Base-by-base conservation (phyloP, 768 basidiomycete genomes). In the Cystobasidium onofrii region DNA sequence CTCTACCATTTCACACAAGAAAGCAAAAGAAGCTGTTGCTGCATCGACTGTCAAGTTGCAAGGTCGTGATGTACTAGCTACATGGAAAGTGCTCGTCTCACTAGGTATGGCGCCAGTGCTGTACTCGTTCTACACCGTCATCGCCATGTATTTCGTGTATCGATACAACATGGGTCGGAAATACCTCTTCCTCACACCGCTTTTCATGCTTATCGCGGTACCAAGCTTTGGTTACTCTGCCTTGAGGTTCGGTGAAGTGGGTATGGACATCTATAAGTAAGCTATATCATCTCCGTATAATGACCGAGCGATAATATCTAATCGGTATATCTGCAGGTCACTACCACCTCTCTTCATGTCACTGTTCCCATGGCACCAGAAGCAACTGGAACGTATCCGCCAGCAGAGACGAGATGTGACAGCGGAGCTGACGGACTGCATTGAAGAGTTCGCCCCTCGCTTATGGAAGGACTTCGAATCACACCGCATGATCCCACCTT, bases 11-110 rank as follows among this genome's bases (percentile, higher is more conserved):
- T 92, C 91, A n/a, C 84, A 87, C 73, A 85, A 85, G 78, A 98
- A 96, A 81, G 92, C 92, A 1, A 90, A 90, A 86, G 94, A 93
- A 86, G 95, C 95, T 6, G 88, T 98, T 73, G 95, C 95, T 34
- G 92, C 90, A 1, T 97, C 94, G 9, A 87, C 87, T 2, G 95
- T 98, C 80, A 98, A 98, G 82, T 87, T 98, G 64, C 91, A 91
- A 23, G 95, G 88, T n/a, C 86, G 91, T 46, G 95, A 98, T 78
- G 95, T 97, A n/a, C 84, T 98, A 20, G 93, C 92, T 0, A 93
- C 93, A 3, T 98, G 95, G 95, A 98, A 98, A 81, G 88, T 98
- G 39, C 85, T 98, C 34, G 92, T 98, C 70, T 93, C 92, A 1
- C 83, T 97, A 70, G 95, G 88, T n/a, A 84, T 90, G 46, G 89